Evolutionary conservation across 768 basidiomycete genomes (phyloP).

Genomic region (Terana coerulea): DNA sequence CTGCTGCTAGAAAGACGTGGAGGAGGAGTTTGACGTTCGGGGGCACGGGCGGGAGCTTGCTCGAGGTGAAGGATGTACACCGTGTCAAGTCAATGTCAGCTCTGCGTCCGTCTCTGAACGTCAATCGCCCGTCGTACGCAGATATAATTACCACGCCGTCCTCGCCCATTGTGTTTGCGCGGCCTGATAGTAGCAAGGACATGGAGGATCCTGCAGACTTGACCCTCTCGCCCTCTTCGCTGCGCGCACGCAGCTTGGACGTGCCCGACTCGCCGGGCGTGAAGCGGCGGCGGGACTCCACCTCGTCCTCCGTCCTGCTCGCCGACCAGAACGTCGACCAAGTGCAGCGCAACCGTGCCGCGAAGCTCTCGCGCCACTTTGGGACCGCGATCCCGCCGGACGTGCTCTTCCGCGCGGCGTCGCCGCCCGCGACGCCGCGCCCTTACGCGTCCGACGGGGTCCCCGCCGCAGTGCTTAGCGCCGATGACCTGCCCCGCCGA

Average conservation of each 20-base stretch:
- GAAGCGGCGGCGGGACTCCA: slow-evolving; percentile 5
- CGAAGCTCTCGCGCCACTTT: slow-evolving; percentile 34
- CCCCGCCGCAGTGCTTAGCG: not conserved
- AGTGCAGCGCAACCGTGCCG: slow-evolving; percentile 28
- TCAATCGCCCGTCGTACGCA: not conserved
- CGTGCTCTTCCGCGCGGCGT: slow-evolving; percentile 24
- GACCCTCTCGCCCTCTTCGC: not conserved
- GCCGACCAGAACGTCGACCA: slow-evolving; percentile 21
- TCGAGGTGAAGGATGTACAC: slow-evolving; percentile 9
- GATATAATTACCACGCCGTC: not conserved
- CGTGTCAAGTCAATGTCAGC: slow-evolving; percentile 21
- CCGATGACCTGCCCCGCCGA: slow-evolving; percentile 2
- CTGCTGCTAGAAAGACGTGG: slow-evolving; percentile 9
- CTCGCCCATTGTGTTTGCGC: slow-evolving; percentile 16
- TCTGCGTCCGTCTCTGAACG: slow-evolving; percentile 19
- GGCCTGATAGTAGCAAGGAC: no score
- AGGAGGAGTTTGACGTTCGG: slow-evolving; percentile 19
- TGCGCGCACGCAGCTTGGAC: not conserved
- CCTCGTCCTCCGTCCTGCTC: slow-evolving; percentile 14
- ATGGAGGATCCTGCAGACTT: not conserved
- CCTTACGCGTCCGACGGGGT: not conserved
- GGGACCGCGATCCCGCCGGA: slow-evolving; percentile 38
- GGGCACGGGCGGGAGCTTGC: not conserved
- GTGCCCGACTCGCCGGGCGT: not conserved
- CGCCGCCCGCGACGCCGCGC: slow-evolving; percentile 11